Conservation (phyloP, 345 rosid species). For the Toxicodendron radicans region DNA sequence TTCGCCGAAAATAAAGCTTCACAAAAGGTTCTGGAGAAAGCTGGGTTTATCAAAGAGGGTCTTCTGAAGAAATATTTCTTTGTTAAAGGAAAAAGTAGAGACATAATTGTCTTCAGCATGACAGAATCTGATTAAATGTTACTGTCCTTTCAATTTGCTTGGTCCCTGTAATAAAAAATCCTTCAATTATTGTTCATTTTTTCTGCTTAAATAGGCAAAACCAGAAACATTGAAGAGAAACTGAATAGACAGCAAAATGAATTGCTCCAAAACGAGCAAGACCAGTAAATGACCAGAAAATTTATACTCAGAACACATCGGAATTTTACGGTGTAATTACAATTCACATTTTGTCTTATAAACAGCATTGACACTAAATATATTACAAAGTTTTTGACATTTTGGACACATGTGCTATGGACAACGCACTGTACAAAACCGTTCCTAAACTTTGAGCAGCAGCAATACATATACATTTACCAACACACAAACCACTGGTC, state of each 20-base stretch:
- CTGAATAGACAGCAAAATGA: too few species aligned
- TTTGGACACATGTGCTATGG: constrained; percentile 3
- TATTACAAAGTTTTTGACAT: constrained; percentile 18
- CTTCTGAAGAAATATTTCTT: constrained; percentile 11
- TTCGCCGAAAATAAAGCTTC: constrained; percentile 16
- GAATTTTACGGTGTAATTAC: neutral
- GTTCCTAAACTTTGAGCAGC: constrained; percentile 17
- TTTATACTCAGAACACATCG: neutral
- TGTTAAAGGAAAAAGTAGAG: constrained; percentile 9
- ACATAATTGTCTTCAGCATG: constrained; percentile 5
- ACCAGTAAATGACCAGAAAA: neutral
- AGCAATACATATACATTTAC: constrained; percentile 8
- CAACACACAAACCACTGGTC: constrained; percentile 11
- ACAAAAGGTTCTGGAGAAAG: constrained; percentile 14
- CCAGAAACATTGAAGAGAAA: too few species aligned
- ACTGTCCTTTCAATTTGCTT: neutral
- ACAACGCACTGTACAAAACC: constrained; percentile 36
- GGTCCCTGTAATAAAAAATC: neutral
- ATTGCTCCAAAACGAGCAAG: neutral
- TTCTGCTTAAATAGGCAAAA: too few species aligned
- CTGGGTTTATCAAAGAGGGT: constrained; percentile 15
- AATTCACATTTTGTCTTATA: constrained; percentile 8
- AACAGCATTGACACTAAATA: constrained; percentile 15
- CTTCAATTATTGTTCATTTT: too few species aligned
- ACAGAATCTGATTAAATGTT: neutral